Base-by-base conservation (phyloP, 768 basidiomycete genomes). In the Mycena sanguinolenta region DNA sequence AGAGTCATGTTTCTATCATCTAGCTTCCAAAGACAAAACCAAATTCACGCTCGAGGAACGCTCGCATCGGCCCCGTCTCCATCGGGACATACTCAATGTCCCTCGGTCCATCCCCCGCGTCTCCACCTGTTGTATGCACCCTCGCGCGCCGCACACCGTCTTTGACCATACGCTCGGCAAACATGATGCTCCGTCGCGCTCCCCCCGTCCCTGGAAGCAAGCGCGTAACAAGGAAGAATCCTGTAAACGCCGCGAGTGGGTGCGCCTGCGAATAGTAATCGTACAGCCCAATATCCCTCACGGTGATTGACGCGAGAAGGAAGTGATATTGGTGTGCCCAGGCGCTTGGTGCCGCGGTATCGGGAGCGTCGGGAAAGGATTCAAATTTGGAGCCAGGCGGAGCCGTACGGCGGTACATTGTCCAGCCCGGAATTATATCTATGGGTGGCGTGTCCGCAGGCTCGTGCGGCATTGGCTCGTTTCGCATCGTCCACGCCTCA, bases 71-170 rank as follows among this genome's bases (percentile, higher is more conserved):
- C 28, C 65, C 62, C 4, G 69, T 73, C 53, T 73, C 65, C 72
- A 73, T 73, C 44, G 54, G 34, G 21, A 73, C 63, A 14, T 70
- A 70, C 19, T 59, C 62, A 8, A 73, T 53, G 27, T 73, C 72
- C 36, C 72, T 27, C 32, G 72, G 57, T 7, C 62, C 72, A 0
- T 63, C 57, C 0, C 61, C 69, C 57, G 85, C 87, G 3, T 86
- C 85, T 3, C 77, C 79, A 1, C 86, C 87, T 17, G 88, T 89
- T 21, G 88, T 89, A 14, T 86, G 77, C 19, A 81, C 83, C 65
- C 79, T 80, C 42, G 87, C 79, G 25, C 81, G 75, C 4, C 78
- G 72, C 6, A 82, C 84, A n/a, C 72, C 75, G 13, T 70, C 69
- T n/a, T 21, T n/a, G n/a, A 38, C 72, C 72, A 73, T 73, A 42